Percentiles rank a stretch among this genome's conserved stretches.
Evolutionary conservation across 2,329 filamentous ascomycete species (phyloP).

Genomic region (Aspergillus eucalypticola): DNA sequence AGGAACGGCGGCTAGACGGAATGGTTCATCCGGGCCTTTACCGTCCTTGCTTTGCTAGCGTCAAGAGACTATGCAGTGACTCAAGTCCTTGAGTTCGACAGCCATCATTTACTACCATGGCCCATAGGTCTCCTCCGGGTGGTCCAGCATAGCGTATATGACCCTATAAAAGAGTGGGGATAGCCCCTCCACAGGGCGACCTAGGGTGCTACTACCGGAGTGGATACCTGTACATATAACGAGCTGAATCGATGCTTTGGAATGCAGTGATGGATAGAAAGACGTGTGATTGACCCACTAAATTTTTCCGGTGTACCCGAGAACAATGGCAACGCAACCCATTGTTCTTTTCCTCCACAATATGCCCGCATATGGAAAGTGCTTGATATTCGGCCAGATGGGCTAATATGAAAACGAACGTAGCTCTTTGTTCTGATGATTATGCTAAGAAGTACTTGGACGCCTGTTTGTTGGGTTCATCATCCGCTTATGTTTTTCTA

Average conservation of each 20-base stretch:
- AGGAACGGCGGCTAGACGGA: not conserved
- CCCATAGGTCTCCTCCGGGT: not conserved
- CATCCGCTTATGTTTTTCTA: not conserved
- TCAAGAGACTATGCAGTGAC: not conserved
- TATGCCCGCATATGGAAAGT: constrained; percentile 23
- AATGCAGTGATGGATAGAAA: constrained; percentile 14
- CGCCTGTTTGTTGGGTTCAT: not conserved
- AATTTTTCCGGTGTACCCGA: not conserved
- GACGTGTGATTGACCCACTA: constrained; percentile 2
- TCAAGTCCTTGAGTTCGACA: not conserved
- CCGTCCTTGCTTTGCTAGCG: constrained; percentile 1
- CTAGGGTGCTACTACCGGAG: not conserved
- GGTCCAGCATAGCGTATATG: not conserved
- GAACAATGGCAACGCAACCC: constrained; percentile 26
- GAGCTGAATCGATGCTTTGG: constrained; percentile 3
- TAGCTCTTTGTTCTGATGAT: not conserved
- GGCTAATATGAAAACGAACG: not conserved
- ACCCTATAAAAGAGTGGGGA: not conserved
- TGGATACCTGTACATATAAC: constrained; percentile 4
- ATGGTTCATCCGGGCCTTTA: not conserved
- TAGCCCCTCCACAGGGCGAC: not conserved
- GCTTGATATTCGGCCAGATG: not conserved
- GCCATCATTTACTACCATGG: not conserved
- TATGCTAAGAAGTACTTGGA: not conserved
- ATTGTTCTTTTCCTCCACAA: constrained; percentile 26